Percentiles rank a stretch among this genome's conserved stretches.
Conservation (phyloP, 2,329 filamentous ascomycete species). For the Pezizomycotina sp. region DNA sequence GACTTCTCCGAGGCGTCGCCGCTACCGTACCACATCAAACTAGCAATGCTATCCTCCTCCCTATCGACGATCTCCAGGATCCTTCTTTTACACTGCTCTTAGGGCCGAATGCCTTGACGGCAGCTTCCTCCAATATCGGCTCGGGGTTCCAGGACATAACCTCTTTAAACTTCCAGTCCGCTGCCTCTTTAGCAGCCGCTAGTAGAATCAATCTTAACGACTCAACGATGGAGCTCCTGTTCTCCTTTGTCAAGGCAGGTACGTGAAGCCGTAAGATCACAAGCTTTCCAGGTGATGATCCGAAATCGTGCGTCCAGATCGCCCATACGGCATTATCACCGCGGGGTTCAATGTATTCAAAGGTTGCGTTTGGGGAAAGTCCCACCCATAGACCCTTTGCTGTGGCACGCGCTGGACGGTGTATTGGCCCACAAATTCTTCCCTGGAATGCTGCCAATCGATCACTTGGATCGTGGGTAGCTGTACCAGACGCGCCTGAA, state of each 20-base stretch:
- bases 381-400: constrained; percentile 13
- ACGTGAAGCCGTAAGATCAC: constrained; percentile 13
- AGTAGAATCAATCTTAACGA: constrained; percentile 9
- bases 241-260: constrained; percentile 6
- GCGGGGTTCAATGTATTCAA: no score
- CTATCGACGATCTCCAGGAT: constrained; percentile 15
- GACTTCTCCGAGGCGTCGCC: no score
- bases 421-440: constrained; percentile 18
- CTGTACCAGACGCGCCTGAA: constrained; percentile 15
- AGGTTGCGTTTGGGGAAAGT: constrained; percentile 7
- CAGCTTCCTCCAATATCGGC: constrained; percentile 6
- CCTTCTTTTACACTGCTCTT: constrained; percentile 7
- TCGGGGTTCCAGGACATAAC: constrained; percentile 18
- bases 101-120: constrained; percentile 8
- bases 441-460: constrained; percentile 18
- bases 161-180: constrained; percentile 14
- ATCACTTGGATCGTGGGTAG: constrained; percentile 14
- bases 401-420: constrained; percentile 8
- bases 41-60: constrained; percentile 19
- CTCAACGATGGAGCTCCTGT: constrained; percentile 4
- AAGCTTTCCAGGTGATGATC: constrained; percentile 10
- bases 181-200: constrained; percentile 9
- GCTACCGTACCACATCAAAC: constrained; percentile 17
- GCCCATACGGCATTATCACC: constrained; percentile 15
- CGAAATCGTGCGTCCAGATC: constrained; percentile 18